Base-by-base conservation (phyloP, 1,284 basidiomycete genomes). In the Naganishia sp. region DNA sequence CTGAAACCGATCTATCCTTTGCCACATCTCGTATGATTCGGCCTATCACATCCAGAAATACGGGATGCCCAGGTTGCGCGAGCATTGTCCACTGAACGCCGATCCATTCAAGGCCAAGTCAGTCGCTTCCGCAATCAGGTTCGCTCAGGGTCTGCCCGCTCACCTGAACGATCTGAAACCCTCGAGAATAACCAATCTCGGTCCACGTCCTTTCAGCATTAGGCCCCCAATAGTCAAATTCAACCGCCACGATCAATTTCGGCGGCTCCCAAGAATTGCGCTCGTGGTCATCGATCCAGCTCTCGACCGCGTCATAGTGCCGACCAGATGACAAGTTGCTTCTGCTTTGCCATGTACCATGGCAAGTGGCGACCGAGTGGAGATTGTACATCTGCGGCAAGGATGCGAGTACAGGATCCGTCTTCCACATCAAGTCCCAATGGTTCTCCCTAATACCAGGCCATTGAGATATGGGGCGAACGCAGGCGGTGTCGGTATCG, bases 11-110 rank as follows among this genome's bases (percentile, higher is more conserved):
- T 31, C 39, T 66, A 25, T 45, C 54, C 31, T 18, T 49, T 43
- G 33, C 43, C 28, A 33, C 25, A 28, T 55, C 52, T n/a, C 48
- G 52, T 25, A 71, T 21, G 23, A 65, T 65, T 46, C 55, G 44
- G 16, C 59, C 45, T n/a, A 69, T 64, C n/a, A 68, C 70, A 55
- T 72, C 68, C 54, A 63, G 49, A 42, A 68, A 52, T n/a, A 71
- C 55, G 56, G 64, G 61, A 71, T 65, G 66, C 54, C 64, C 67
- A 23, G 69, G 21, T 49, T 55, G 44, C 36, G 66, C 53, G 43
- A 67, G 45, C n/a, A 79, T 71, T 55, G 70, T 70, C 69, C 63
- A 69, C 50, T 52, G 31, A n/a, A 42, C 11, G 11, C 9, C 10
- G 36, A 13, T 15, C 21, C 21, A 53, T 7, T 11, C 45, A 46